Percentiles rank a stretch among this genome's conserved stretches.
phyloP scores from a whole-genome alignment of 768 basidiomycete species.

The Mycena kentingensis region DNA sequence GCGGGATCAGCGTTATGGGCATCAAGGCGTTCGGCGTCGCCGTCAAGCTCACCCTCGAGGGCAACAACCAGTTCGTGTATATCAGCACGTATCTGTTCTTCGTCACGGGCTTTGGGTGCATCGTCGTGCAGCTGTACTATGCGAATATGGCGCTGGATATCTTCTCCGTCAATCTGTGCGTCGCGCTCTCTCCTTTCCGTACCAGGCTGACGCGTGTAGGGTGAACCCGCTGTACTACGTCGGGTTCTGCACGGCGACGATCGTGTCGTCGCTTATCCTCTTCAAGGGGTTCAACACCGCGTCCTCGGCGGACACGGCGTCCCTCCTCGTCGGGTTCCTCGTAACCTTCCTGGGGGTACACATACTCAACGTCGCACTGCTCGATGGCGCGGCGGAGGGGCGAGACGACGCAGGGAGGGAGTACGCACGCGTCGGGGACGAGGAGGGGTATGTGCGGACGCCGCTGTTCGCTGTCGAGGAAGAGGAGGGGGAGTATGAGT shows the following conservation, averaged over 20 bases:
- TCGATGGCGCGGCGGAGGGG: constrained; percentile 3
- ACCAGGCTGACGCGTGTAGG: constrained; percentile 39
- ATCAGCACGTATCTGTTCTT: constrained; percentile 96
- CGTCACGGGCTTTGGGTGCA: constrained; percentile 75
- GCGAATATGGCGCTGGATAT: constrained; percentile 97
- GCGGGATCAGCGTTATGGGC: constrained; percentile 95
- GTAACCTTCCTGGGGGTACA: constrained; percentile 32
- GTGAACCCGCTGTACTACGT: constrained; percentile 99
- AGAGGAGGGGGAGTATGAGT: background rate
- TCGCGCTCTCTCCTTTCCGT: constrained; percentile 16
- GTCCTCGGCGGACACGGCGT: constrained; percentile 75
- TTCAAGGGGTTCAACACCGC: constrained; percentile 97
- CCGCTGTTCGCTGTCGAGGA: background rate
- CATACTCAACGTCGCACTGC: constrained; percentile 21
- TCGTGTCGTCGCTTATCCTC: constrained; percentile 90
- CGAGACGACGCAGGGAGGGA: background rate
- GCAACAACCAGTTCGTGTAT: constrained; percentile 93
- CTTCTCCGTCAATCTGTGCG: constrained; percentile 96
- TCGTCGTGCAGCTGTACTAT: constrained; percentile 93
- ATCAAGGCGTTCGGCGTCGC: constrained; percentile 98
- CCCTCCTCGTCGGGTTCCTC: constrained; percentile 48
- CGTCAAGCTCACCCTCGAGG: constrained; percentile 88
- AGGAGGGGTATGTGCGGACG: background rate
- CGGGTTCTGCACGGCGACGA: constrained; percentile 91
- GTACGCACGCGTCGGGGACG: background rate